Base-by-base conservation (phyloP, 306 rosid genomes). In the Prunus dulcis region DNA sequence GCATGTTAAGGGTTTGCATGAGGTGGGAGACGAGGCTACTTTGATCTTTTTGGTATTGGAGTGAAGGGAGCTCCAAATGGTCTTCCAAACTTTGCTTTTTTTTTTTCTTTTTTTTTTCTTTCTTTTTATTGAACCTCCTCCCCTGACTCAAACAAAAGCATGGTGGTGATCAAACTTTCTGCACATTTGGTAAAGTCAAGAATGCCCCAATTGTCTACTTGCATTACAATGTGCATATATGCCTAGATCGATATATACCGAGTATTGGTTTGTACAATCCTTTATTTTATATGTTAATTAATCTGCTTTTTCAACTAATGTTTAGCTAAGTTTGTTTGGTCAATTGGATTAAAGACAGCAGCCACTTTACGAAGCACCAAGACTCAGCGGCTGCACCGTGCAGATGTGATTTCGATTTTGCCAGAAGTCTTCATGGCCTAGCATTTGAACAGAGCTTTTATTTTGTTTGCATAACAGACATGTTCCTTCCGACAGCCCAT, bases 11-110 rank as follows among this genome's bases (percentile, higher is more conserved):
- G 90, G 91, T 89, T 56, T 84, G 88, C 89, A 87, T 89, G 93
- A 85, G 75, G 8, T 85, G 46, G 89, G 93, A 85, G 91, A 85
- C 82, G 81, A 75, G 78, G 81, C 71, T 84, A 7, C 73, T 81
- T 71, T 90, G 81, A 86, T 87, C 84, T 64, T 90, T 86, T 86
- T 82, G 77, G 88, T 74, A 79, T 90, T 87, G 91, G 95, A 86
- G 91, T 90, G 92, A 90, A 90, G 90, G 90, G 90, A 87, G 91
- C 86, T 90, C 82, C 75, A 19, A 52, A 15, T 38, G 12, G 34
- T 17, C 58, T 58, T 46, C 67, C 63, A 50, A 4, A 3, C 49
- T 71, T 2, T 25, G 12, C 32, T 27, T 25, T 12, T 49, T 23
- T n/a, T n/a, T 8, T 30, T 63, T 4, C 10, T 5, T 22, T 1